Percentiles rank a stretch among this genome's conserved stretches.
Conservation (phyloP, 352 stramenopile species). For the Phytophthora ramorum region DNA sequence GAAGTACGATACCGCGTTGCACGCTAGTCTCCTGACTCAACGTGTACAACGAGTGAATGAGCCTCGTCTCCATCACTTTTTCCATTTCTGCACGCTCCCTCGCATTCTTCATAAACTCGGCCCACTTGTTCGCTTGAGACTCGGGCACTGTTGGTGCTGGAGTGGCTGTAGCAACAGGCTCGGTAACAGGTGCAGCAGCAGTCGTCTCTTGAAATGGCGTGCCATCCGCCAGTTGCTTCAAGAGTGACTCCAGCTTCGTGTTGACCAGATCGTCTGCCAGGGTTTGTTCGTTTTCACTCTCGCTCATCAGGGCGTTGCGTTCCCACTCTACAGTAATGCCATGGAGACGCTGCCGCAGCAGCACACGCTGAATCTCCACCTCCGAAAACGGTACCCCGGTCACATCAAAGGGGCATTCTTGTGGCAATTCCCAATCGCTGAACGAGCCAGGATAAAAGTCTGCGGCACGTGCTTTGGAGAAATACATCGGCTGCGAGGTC, state of each 20-base stretch:
- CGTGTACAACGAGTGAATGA: constrained; percentile 39
- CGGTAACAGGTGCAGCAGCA: not conserved
- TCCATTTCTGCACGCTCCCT: constrained; percentile 30
- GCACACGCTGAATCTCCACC: constrained; percentile 35
- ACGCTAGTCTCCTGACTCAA: constrained; percentile 35
- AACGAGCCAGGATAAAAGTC: constrained; percentile 47
- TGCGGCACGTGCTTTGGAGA: constrained; percentile 37
- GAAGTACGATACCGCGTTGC: constrained; percentile 63
- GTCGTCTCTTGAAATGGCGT: constrained; percentile 21
- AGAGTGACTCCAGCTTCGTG: constrained; percentile 25
- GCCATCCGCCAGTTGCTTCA: constrained; percentile 27
- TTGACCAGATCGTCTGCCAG: constrained; percentile 25
- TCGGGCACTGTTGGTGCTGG: not conserved
- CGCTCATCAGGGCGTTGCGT: constrained; percentile 33
- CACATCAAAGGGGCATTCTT: constrained; percentile 52
- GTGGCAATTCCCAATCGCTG: constrained; percentile 35
- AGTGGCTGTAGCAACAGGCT: constrained; percentile 1
- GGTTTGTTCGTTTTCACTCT: constrained; percentile 28
- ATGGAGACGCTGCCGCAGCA: constrained; percentile 44
- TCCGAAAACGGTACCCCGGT: constrained; percentile 35
- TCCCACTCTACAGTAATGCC: constrained; percentile 37
- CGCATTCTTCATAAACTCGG: constrained; percentile 23
- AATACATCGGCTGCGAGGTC: constrained; percentile 38
- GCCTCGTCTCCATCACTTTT: constrained; percentile 37
- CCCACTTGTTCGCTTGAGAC: constrained; percentile 21